Evolutionary conservation across 2,329 filamentous ascomycete species (phyloP).

Genomic region (Coniochaeta sp.): DNA sequence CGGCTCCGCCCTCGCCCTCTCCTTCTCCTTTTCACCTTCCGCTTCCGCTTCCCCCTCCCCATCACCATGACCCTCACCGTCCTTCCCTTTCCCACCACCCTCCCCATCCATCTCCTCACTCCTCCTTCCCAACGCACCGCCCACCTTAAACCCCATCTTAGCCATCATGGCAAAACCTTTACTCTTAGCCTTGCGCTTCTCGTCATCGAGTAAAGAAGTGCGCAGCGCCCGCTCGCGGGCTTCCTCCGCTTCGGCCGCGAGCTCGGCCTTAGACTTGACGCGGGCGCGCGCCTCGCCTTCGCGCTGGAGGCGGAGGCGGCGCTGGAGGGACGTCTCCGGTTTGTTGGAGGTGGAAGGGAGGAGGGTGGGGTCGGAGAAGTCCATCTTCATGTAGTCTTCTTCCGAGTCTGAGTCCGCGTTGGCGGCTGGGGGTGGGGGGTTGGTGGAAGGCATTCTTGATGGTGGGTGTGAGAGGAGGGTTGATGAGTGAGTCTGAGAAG

Average conservation of each 20-base stretch:
- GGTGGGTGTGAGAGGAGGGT: too few species aligned
- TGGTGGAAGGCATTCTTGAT: neutral
- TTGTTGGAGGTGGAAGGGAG: conserved; percentile 24
- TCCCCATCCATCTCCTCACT: too few species aligned
- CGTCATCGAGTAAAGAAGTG: conserved; percentile 60
- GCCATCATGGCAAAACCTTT: conserved; percentile 97
- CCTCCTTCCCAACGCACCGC: conserved; percentile 64
- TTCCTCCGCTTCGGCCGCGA: conserved; percentile 62
- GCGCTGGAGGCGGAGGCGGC: conserved; percentile 44
- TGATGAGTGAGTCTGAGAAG: too few species aligned
- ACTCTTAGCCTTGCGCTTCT: conserved; percentile 43
- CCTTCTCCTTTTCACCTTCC: conserved; percentile 9
- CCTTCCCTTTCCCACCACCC: too few species aligned
- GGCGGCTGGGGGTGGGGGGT: neutral
- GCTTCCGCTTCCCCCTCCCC: too few species aligned
- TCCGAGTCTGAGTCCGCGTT: conserved; percentile 43
- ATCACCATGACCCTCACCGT: too few species aligned
- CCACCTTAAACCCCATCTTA: conserved; percentile 83
- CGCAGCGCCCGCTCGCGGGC: conserved; percentile 70
- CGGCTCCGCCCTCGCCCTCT: conserved; percentile 57
- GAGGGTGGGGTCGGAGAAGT: conserved; percentile 60
- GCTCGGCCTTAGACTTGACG: conserved; percentile 75
- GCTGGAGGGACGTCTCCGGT: conserved; percentile 45
- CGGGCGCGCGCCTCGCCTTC: conserved; percentile 62
- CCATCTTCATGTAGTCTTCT: conserved; percentile 98